Evolutionary conservation across 2,329 filamentous ascomycete genomes (phyloP), one percentile per base, ranked within the genome.

Genomic region (Phyllosticta paracitricarpa): DNA sequence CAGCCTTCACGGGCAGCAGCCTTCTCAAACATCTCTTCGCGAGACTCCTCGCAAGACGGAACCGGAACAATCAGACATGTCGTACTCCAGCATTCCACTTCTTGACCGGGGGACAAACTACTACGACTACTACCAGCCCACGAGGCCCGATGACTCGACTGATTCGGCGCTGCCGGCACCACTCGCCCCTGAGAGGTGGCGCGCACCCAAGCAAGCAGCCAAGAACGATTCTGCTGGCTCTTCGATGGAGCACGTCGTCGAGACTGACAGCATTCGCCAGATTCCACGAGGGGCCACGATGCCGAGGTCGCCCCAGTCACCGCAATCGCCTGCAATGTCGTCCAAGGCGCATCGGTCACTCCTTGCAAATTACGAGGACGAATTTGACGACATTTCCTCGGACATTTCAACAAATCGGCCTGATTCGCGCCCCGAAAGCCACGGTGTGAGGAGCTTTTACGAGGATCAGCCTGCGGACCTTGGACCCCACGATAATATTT

Each of bases 81-180:
- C 89, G 0, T 91, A 91, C 70, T 87, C 84, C 51, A 92, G 89
- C 0, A 85, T 87, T 35, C 89, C 91, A 3, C 79, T 94, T 7
- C 80, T 95, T 12, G 87, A 93, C 63, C 83, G 88, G 57, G 88
- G 82, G 2, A 70, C 73, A 19, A 73, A 70, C 60, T 40, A 17
- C 33, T 17, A 40, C 33, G 33, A 40, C 1, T 40, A 40, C 33
- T 40, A 40, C 14, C 33, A 40, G 14, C 33, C 33, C 33, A 40
- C 33, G 33, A 40, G 33, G 33, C 33, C 33, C 4, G 33, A 40
- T 10, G 70, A 70, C 9, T 54, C 55, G 3, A 24, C 48, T 9
- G 60, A 61, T 30, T 61, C 60, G 14, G 60, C 60, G 24, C 51
- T 51, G n/a, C 70, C 71, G 19, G 71, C 69, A 19, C 72, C 72